These are phyloP conservation scores for Nitzschia putrida DNA, from an alignment of 108 stramenopile species.

Conservation along the genomic window DNA sequence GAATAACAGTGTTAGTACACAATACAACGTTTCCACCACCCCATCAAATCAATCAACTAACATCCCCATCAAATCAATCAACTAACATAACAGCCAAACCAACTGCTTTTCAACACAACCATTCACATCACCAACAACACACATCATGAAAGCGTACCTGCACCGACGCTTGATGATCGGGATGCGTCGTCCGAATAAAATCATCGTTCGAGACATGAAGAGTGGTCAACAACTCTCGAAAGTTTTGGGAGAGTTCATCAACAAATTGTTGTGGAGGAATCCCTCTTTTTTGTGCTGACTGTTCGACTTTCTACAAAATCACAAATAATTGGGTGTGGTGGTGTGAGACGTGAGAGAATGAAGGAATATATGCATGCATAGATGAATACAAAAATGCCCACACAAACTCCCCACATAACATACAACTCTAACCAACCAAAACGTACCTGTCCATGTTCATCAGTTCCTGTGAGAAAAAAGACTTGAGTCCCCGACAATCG, in stretches of 20 bases:
- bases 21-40: too few species aligned
- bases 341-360: too few species aligned
- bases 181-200: conserved; percentile 93
- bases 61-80: too few species aligned
- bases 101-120: too few species aligned
- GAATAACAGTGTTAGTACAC: too few species aligned
- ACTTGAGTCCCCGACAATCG: conserved; percentile 87
- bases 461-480: conserved; percentile 94
- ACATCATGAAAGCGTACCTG: conserved; percentile 36
- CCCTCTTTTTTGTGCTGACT: conserved; percentile 74
- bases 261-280: conserved; percentile 82
- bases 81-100: too few species aligned
- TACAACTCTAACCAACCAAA: not conserved
- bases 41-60: too few species aligned
- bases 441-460: conserved; percentile 94
- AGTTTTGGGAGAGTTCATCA: conserved; percentile 74
- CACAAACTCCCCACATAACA: not conserved
- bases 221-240: conserved; percentile 78
- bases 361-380: not conserved
- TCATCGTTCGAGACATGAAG: conserved; percentile 84
- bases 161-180: conserved; percentile 79
- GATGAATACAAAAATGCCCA: not conserved
- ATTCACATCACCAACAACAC: not conserved
- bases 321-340: not conserved
- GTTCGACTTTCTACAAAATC: conserved; percentile 94